Evolutionary conservation across 2,329 filamentous ascomycete genomes (phyloP), one percentile per base, ranked within the genome.

Genomic region (Aspergillus uvarum): DNA sequence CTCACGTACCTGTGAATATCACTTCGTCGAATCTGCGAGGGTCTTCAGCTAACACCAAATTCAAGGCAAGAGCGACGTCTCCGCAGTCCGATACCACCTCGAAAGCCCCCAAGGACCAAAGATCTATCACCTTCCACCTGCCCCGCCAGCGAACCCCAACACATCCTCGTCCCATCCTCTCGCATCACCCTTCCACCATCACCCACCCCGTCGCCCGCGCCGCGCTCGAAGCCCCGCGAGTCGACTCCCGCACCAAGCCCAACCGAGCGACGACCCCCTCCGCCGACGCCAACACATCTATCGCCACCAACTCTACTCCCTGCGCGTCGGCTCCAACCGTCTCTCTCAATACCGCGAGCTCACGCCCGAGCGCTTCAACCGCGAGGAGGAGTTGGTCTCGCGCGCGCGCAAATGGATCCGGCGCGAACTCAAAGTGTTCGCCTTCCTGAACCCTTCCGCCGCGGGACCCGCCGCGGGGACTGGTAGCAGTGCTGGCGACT

Each of bases 401-500:
- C 88, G 90, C 38, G 92, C 93, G 2, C 84, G 90, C 6, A 87
- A 85, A 62, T 98, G 91, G 85, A 85, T 96, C 54, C 85, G 92
- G 0, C 85, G 94, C 48, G 94, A 98, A 72, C 79, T 97, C 3
- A 87, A 87, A 57, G 91, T 96, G 19, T 96, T 97, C 67, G 82
- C 84, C 16, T 95, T 93, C 68, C 80, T 96, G 12, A 77, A 82
- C 54, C 80, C 78, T 2, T 65, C 68, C 19, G 68, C 68, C 35
- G 59, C 61, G 14, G 21, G 54, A 26, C n/a, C 56, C 48, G 12
- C 55, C 58, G 47, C 53, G 59, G 19, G 59, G 7, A 10, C 8
- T 3, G 26, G 26, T 29, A 29, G 26, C 2, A 8, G 26, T 29
- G 7, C 26, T 67, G 22, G 53, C 1, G 32, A 14, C 2, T 16